Base-by-base conservation (phyloP, 352 stramenopile genomes). In the Hyaloperonospora brassicae region DNA sequence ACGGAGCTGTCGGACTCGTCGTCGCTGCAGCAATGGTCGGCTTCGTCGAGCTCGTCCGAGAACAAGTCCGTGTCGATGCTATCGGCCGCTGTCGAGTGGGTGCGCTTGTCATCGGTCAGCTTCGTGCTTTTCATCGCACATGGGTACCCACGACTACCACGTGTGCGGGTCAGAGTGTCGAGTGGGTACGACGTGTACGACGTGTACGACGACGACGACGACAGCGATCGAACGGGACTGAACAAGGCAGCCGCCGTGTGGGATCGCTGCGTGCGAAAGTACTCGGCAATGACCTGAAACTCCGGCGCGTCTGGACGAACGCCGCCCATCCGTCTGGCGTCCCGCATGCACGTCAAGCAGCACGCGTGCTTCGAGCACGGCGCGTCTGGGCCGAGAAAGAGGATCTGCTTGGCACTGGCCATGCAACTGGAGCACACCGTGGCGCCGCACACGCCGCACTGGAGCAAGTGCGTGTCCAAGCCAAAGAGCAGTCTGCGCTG, bases 351-450 rank as follows among this genome's bases (percentile, higher is more conserved):
- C 5, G 38, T 48, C 2, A 51, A 50, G 38, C 73, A 83, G 13
- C 64, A 73, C 13, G 52, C 27, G 35, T 42, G 45, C 43, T 59
- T 55, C 11, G 56, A 64, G 24, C 42, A 55, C 7, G 61, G 61
- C 2, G 49, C 41, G 38, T 59, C 34, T 5, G 36, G 11, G 27
- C 64, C 64, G 2, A 67, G 21, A 38, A 73, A 67, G 1, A 73
- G 30, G 34, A 59, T 45, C 14, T 72, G 60, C 22, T 69, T 65
- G 14, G 52, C 35, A 44, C 56, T 68, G 10, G 47, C 46, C n/a
- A 64, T 43, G 39, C 66, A 75, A 9, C 57, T 61, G n/a, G 63
- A 72, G 27, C 66, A 75, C 8, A 69, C 52, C 0, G 57, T 62
- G 2, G 36, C 41, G 31, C 40, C 52, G 40, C 66, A 75, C 5